These are phyloP conservation scores for Pezicula carpinea DNA, from an alignment of 2,329 filamentous ascomycete species.

Conservation along the genomic window DNA sequence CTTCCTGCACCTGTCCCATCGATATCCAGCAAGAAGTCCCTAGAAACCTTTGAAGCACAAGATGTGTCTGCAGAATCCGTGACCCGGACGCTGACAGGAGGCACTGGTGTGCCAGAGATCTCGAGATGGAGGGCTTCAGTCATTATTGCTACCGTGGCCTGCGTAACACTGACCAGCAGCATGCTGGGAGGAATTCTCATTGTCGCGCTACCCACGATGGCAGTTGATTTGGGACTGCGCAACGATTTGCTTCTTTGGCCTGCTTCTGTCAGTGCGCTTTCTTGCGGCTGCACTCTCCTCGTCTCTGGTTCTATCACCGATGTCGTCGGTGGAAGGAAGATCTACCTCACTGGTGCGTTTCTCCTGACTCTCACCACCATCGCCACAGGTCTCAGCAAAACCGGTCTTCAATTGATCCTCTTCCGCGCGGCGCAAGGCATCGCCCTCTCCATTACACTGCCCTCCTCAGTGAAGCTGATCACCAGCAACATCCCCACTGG, in stretches of 20 bases:
- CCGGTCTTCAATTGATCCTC: slow-evolving; percentile 38
- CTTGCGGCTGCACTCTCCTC: slow-evolving; percentile 41
- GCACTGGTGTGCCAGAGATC: neutral
- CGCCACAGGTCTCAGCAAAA: slow-evolving; percentile 37
- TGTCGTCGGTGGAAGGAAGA: slow-evolving; percentile 39
- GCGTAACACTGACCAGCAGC: slow-evolving; percentile 24
- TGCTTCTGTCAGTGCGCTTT: slow-evolving; percentile 32
- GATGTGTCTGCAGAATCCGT: neutral
- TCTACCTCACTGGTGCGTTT: slow-evolving; percentile 40
- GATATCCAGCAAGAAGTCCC: neutral
- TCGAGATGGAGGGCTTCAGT: slow-evolving; percentile 13
- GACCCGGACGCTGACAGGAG: neutral
- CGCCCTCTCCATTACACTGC: slow-evolving; percentile 41
- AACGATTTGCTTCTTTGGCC: slow-evolving; percentile 22
- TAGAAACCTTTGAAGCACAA: neutral
- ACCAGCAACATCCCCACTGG: slow-evolving; percentile 42
- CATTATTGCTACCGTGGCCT: slow-evolving; percentile 14
- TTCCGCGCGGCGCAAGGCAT: slow-evolving; percentile 42
- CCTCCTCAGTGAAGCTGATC: slow-evolving; percentile 44
- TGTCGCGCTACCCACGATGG: slow-evolving; percentile 37
- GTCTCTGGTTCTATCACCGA: slow-evolving; percentile 45
- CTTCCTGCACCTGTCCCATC: neutral
- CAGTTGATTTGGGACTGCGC: slow-evolving; percentile 29
- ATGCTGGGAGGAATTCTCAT: slow-evolving; percentile 32
- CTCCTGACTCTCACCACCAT: slow-evolving; percentile 38